Evolutionary conservation across 2,329 filamentous ascomycete genomes (phyloP).

Genomic region (Rutstroemia sp.): DNA sequence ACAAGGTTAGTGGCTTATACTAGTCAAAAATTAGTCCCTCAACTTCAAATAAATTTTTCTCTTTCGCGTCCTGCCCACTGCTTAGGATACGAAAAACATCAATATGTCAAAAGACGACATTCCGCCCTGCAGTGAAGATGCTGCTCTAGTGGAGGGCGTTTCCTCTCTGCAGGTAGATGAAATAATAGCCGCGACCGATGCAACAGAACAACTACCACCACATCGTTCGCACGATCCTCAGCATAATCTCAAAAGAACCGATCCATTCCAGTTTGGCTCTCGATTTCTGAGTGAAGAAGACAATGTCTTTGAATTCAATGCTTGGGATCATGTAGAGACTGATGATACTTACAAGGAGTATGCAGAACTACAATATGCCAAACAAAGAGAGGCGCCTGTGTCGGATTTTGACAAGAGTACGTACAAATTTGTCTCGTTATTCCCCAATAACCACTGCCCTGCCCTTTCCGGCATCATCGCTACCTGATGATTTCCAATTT

Average conservation of each 20-base stretch:
- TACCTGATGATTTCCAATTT: constrained; percentile 56
- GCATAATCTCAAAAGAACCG: constrained; percentile 76
- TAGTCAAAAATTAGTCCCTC: not conserved
- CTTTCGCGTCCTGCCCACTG: not conserved
- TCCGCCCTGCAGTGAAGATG: not conserved
- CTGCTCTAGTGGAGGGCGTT: not conserved
- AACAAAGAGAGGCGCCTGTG: constrained; percentile 79
- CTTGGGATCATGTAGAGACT: constrained; percentile 96
- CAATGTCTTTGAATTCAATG: constrained; percentile 94
- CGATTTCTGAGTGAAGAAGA: constrained; percentile 77
- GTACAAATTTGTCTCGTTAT: constrained; percentile 26
- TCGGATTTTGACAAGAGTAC: constrained; percentile 86
- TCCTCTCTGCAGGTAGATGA: constrained; percentile 17
- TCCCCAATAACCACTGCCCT: not conserved
- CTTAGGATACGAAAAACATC: not conserved
- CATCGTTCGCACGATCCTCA: constrained; percentile 31
- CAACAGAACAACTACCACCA: constrained; percentile 16
- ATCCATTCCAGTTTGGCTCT: constrained; percentile 94
- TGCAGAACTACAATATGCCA: constrained; percentile 73
- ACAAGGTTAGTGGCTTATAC: not conserved
- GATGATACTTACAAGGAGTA: constrained; percentile 84
- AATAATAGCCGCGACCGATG: constrained; percentile 13
- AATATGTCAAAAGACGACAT: constrained; percentile 5
- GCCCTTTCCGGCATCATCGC: constrained; percentile 40
- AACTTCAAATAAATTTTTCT: not conserved